These are phyloP conservation scores for Heterobasidion occidentale DNA, from an alignment of 1,284 basidiomycete species.

Conservation along the genomic window DNA sequence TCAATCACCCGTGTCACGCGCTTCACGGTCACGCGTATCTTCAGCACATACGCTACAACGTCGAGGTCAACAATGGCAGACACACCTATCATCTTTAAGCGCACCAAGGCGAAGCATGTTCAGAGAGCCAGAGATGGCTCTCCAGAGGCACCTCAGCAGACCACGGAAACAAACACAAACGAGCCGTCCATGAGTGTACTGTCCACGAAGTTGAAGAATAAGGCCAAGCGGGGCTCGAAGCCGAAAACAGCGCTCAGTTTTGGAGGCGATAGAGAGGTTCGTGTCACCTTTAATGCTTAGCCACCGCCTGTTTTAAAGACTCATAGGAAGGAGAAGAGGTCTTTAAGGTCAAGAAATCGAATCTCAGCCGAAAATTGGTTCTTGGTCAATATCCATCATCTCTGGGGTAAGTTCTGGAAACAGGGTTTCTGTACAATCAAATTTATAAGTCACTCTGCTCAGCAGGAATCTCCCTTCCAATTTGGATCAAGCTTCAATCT, in stretches of 20 bases:
- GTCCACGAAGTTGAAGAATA: conserved; percentile 61
- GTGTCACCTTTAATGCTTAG: conserved; percentile 19
- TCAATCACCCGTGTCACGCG: background rate
- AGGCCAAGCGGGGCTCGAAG: conserved; percentile 50
- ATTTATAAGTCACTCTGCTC: background rate
- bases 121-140: conserved; percentile 36
- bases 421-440: conserved; percentile 3
- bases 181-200: conserved; percentile 48
- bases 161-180: conserved; percentile 17
- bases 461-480: conserved; percentile 28
- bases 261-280: conserved; percentile 72
- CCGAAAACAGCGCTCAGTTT: conserved; percentile 73
- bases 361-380: conserved; percentile 55
- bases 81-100: conserved; percentile 41
- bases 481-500: conserved; percentile 46
- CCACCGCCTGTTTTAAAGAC: conserved; percentile 16
- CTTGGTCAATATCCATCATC: conserved; percentile 46
- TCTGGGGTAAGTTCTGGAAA: conserved; percentile 17
- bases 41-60: background rate
- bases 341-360: conserved; percentile 75
- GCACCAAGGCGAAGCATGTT: conserved; percentile 45
- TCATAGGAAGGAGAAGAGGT: conserved; percentile 46
- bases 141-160: conserved; percentile 23
- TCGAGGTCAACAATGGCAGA: conserved; percentile 18
- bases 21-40: background rate